Conservation (phyloP, 306 rosid species). For the Benincasa hispida region DNA sequence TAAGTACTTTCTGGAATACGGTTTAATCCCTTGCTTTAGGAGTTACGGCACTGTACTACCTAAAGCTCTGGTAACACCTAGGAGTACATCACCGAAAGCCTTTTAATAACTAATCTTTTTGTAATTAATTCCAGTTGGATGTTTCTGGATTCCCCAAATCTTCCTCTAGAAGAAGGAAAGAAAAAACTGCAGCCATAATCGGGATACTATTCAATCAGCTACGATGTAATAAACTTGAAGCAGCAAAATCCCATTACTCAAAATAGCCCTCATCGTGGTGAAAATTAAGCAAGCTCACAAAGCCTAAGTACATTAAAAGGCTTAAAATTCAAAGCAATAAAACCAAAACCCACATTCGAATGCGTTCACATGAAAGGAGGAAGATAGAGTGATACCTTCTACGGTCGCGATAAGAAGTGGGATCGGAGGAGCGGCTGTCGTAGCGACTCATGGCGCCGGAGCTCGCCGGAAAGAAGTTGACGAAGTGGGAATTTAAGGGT, state of each 20-base stretch:
- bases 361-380: not conserved
- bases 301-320: not conserved
- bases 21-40: not conserved
- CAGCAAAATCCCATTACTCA: not conserved
- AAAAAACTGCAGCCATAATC: not conserved
- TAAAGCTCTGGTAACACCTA: not conserved
- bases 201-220: not conserved
- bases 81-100: not conserved
- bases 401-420: constrained; percentile 83
- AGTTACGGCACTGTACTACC: not conserved
- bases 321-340: not conserved
- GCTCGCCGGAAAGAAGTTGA: not conserved
- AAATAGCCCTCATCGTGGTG: not conserved
- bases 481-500: constrained; percentile 15
- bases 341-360: not conserved
- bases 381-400: constrained; percentile 43
- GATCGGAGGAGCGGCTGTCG: constrained; percentile 92
- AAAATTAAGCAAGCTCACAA: not conserved
- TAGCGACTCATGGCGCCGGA: constrained; percentile 69
- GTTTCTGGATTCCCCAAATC: not conserved
- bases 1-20: not conserved
- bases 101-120: not conserved
- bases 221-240: not conserved
- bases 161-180: too few relatives aligned
- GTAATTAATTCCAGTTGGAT: not conserved